phyloP scores from a whole-genome alignment of 31 red algal genomes.

The Bonnemaisonia californica region DNA sequence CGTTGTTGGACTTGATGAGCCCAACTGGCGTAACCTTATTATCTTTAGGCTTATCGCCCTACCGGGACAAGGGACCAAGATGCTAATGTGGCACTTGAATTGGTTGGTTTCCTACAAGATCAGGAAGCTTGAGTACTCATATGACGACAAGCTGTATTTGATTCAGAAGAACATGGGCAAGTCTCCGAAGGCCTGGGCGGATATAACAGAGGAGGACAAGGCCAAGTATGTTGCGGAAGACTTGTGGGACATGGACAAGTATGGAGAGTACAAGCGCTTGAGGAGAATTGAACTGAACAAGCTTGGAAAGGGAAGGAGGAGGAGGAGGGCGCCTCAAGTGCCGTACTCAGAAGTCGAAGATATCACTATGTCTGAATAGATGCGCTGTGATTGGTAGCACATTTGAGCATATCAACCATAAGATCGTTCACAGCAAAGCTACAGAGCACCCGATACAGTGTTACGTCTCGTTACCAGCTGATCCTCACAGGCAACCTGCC shows the following conservation, averaged over 20 bases:
- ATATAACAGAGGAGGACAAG: constrained; percentile 19
- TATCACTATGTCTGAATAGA: constrained; percentile 36
- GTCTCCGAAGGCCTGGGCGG: constrained; percentile 31
- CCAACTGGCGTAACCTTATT: constrained; percentile 51
- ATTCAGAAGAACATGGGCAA: constrained; percentile 52
- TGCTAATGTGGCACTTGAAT: constrained; percentile 45
- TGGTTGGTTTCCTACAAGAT: constrained; percentile 78
- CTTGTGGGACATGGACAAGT: constrained; percentile 61
- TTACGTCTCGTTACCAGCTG: too few species aligned
- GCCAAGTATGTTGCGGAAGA: constrained; percentile 33
- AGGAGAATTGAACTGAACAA: constrained; percentile 70
- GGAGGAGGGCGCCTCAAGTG: constrained; percentile 34
- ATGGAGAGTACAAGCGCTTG: constrained; percentile 38
- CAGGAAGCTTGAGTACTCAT: constrained; percentile 53
- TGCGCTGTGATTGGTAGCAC: not conserved
- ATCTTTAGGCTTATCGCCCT: constrained; percentile 49
- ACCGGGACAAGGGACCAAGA: constrained; percentile 8
- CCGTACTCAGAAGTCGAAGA: constrained; percentile 42
- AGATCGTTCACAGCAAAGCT: too few species aligned
- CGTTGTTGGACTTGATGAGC: constrained; percentile 53
- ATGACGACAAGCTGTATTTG: constrained; percentile 61
- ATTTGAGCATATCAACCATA: not conserved
- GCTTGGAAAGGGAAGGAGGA: constrained; percentile 65
- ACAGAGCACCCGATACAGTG: too few species aligned
- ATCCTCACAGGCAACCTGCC: too few species aligned